Percentiles rank a stretch among this genome's conserved stretches.
Conservation (phyloP, 306 rosid genomes). For the Rosa persica region DNA sequence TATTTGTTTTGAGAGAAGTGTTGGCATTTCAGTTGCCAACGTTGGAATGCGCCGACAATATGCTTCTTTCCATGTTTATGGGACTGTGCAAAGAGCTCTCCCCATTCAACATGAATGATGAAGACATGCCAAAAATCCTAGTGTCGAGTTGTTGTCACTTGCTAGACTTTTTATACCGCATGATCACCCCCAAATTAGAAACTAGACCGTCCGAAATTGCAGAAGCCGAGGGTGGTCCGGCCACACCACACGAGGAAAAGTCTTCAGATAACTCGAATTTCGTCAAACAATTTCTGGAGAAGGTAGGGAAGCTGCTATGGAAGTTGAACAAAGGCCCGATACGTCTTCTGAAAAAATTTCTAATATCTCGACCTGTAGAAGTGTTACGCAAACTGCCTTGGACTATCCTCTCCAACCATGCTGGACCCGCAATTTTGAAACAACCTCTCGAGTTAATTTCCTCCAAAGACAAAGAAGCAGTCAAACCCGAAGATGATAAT, state of each 20-base stretch:
- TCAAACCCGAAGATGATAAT: slow-evolving; percentile 21
- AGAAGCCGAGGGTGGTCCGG: slow-evolving; percentile 28
- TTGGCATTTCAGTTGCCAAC: slow-evolving; percentile 44
- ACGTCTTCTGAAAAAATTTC: slow-evolving; percentile 36
- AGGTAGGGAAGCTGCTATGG: slow-evolving; percentile 47
- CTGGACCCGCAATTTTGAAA: slow-evolving; percentile 39
- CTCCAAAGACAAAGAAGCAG: slow-evolving; percentile 29
- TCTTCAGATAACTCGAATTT: slow-evolving; percentile 2
- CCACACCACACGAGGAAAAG: slow-evolving; percentile 20
- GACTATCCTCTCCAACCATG: slow-evolving; percentile 52
- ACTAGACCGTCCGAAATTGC: slow-evolving; percentile 16
- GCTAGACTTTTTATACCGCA: slow-evolving; percentile 56
- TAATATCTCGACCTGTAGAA: slow-evolving; percentile 49
- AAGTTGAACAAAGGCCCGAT: slow-evolving; percentile 50
- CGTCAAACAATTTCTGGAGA: slow-evolving; percentile 31
- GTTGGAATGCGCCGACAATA: slow-evolving; percentile 41
- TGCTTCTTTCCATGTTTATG: slow-evolving; percentile 47
- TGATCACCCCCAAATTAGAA: slow-evolving; percentile 48
- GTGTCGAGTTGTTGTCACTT: slow-evolving; percentile 51
- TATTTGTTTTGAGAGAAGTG: slow-evolving; percentile 43
- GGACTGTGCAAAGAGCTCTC: slow-evolving; percentile 57
- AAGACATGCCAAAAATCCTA: slow-evolving; percentile 30
- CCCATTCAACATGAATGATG: slow-evolving; percentile 52
- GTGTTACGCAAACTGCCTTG: slow-evolving; percentile 52
- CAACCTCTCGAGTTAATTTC: slow-evolving; percentile 35